Conservation (phyloP, 306 rosid genomes). For the Citrullus mucosospermus region DNA sequence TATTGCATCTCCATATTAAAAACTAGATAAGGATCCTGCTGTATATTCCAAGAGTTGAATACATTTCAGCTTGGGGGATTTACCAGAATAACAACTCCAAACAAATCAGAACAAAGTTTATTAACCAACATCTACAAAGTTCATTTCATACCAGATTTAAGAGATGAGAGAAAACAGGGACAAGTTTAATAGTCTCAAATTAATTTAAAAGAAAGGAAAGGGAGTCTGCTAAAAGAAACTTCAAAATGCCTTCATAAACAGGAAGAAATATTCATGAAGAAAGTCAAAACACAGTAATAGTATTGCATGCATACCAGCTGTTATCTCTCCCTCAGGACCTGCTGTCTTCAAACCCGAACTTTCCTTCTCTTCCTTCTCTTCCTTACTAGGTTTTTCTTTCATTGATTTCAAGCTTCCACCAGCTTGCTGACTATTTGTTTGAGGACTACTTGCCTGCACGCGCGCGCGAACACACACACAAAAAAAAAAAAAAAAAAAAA, state of each 20-base stretch:
- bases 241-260: not conserved
- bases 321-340: constrained; percentile 94
- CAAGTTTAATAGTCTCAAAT: not conserved
- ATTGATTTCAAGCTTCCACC: constrained; percentile 82
- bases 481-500: not conserved
- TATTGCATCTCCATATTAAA: not conserved
- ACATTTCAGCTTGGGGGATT: not conserved
- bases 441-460: constrained; percentile 76
- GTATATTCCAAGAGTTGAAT: not conserved
- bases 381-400: constrained; percentile 78
- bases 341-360: constrained; percentile 85
- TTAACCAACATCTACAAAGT: not conserved
- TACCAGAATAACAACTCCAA: not conserved
- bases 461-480: rapidly evolving
- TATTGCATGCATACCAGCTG: constrained; percentile 61
- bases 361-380: constrained; percentile 72
- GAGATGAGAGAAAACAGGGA: not conserved
- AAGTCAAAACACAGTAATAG: not conserved
- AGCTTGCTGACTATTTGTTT: constrained; percentile 43
- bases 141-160: not conserved
- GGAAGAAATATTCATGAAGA: too few relatives aligned
- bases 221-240: not conserved
- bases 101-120: not conserved
- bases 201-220: not conserved
- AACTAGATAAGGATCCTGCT: not conserved